phyloP scores from a whole-genome alignment of 352 stramenopile genomes.

The Globisporangium radiosum region DNA sequence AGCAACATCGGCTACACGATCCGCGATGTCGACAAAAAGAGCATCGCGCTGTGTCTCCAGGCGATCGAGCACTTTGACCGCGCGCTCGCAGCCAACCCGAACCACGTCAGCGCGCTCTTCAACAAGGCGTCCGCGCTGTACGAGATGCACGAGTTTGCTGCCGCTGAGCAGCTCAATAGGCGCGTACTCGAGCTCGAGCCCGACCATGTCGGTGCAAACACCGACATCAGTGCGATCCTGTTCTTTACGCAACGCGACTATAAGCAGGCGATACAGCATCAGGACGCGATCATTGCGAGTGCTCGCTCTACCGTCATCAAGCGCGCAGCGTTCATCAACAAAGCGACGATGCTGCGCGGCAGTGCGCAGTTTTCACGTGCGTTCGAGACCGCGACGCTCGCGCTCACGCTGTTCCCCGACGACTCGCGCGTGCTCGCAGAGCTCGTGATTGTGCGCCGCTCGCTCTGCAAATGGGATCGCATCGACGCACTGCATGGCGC shows the following conservation, averaged over 20 bases:
- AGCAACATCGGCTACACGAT: conserved; percentile 73
- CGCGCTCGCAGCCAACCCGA: conserved; percentile 26
- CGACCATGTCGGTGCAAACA: conserved; percentile 33
- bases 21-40: conserved; percentile 22
- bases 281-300: conserved; percentile 31
- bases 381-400: conserved; percentile 33
- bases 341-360: conserved; percentile 62
- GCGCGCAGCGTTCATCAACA: conserved; percentile 57
- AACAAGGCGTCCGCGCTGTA: conserved; percentile 68
- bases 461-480: conserved; percentile 53
- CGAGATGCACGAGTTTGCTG: conserved; percentile 22
- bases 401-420: conserved; percentile 10
- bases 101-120: conserved; percentile 44
- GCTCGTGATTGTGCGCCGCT: conserved; percentile 38
- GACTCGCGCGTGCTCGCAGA: conserved; percentile 39
- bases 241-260: conserved; percentile 23
- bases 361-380: conserved; percentile 26
- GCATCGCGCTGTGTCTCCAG: conserved; percentile 29
- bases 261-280: conserved; percentile 29
- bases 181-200: conserved; percentile 41
- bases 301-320: conserved; percentile 8
- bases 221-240: conserved; percentile 18
- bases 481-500: conserved; percentile 41
- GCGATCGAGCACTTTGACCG: conserved; percentile 59
- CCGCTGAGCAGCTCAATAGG: conserved; percentile 29